Evolutionary conservation across 768 basidiomycete species (phyloP).

Genomic region (Termitomyces bulborhizus): DNA sequence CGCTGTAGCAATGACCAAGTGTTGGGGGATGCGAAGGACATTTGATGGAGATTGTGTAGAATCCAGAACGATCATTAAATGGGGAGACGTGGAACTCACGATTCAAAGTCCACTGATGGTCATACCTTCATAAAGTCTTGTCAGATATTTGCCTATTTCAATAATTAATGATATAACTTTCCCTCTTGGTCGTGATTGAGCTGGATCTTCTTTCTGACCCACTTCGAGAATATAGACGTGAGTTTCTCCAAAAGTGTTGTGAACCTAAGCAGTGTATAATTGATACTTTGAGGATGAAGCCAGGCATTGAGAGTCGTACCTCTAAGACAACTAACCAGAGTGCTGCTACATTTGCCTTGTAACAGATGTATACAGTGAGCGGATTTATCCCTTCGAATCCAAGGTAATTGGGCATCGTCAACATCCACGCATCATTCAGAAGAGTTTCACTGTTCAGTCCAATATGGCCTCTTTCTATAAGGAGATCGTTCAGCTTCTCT

Average conservation of each 20-base stretch:
- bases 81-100: slow-evolving; percentile 74
- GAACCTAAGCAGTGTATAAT: slow-evolving; percentile 34
- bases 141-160: background rate
- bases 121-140: slow-evolving; percentile 28
- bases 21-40: slow-evolving; percentile 35
- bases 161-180: background rate
- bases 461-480: background rate
- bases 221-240: slow-evolving; percentile 52
- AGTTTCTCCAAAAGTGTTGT: slow-evolving; percentile 71
- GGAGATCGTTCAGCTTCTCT: background rate
- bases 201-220: slow-evolving; percentile 36
- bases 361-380: slow-evolving; percentile 62
- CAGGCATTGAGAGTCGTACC: background rate
- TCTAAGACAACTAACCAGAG: background rate
- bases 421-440: slow-evolving; percentile 57
- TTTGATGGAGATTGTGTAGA: slow-evolving; percentile 51
- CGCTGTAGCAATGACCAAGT: background rate
- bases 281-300: background rate
- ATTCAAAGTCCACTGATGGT: slow-evolving; percentile 60
- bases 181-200: slow-evolving; percentile 9
- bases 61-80: slow-evolving; percentile 66
- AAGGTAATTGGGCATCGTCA: slow-evolving; percentile 66
- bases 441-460: slow-evolving; percentile 1
- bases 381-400: slow-evolving; percentile 72
- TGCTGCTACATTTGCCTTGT: slow-evolving; percentile 22